Base-by-base conservation (phyloP, 2,329 filamentous ascomycete species). In the Fusarium staphyleae region DNA sequence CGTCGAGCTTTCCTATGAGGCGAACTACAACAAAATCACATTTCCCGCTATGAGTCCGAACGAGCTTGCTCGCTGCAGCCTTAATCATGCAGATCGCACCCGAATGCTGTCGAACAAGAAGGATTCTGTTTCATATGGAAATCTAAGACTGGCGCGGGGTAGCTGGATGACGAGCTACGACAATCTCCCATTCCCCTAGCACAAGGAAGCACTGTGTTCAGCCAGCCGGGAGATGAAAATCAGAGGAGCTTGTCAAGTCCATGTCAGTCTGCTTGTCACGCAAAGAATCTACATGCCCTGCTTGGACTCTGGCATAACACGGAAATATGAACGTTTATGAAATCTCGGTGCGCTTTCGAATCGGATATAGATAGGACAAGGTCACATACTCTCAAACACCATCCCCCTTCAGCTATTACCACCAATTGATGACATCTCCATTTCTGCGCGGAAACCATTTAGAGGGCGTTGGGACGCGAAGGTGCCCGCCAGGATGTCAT, bases 1-100 rank as follows among this genome's bases (percentile, higher is more conserved):
- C 83, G 89, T 70, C 87, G 89, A 65, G 87, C 89, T 15, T 84
- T 83, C 67, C 71, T 85, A 69, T 83, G 49, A 67, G 45, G 53
- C 42, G 29, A 22, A 16, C 16, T 10, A 14, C 36, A 41, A 19
- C 35, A 22, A 24, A 50, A 49, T 36, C 48, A 62, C 51, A 41
- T 47, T 45, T 36, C 47, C 53, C 48, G 26, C 36, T 34, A 56
- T 28, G 41, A 52, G 32, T 40, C 33, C 37, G 50, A 40, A 30
- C 56, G 40, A 52, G 28, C 45, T 34, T 24, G 48, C 43, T 24
- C 55, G 39, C 45, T 34, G 48, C 43, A 55, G 33, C 37, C 44
- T 58, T 39, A 47, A 48, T 41, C 42, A 47, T 47, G 34, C 29
- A 43, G 47, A 50, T 16, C n/a, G n/a, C 37, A 47, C 42, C 15